Base-by-base conservation (phyloP, 2,329 filamentous ascomycete species). In the Capronia coronata region DNA sequence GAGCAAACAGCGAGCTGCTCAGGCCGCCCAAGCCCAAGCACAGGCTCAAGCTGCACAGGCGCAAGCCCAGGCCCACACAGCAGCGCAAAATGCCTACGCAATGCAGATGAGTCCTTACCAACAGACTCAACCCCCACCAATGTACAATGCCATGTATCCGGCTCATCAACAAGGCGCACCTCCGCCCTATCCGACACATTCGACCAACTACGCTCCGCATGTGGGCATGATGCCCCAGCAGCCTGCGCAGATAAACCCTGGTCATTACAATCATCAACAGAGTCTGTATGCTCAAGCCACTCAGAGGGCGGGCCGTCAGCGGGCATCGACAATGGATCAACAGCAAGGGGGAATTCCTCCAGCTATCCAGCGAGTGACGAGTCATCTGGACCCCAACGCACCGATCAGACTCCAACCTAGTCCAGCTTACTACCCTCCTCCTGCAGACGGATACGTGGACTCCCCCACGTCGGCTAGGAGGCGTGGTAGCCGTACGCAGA, bases 321-420 rank as follows among this genome's bases (percentile, higher is more conserved):
- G 93, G 54, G 90, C 93, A 34, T 93, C 90, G 38, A 98, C 93
- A 2, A 94, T 97, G 85, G 93, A 97, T 63, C 87, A 93, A 65
- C 87, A 94, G 62, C 86, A 90, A 63, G 90, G 86, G 56, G 91
- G 91, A 1, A 95, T 98, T 51, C 93, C 93, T 3, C 84, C 87
- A 11, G 84, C 90, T 2, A 87, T 98, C 51, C 93, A 98, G 68
- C 79, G 93, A 60, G 93, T 98, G 18, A 93, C 93, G 35, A 95
- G 89, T 65, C 91, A 97, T 68, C 78, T 98, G 38, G 93, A 98
- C 64, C 93, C 93, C 1, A 97, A 82, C 61, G 87, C 90, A 52
- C 93, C 93, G 0, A 97, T 98, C 62, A 81, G 93, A 43, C 71
- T 97, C 49, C 93, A 98, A 65, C 93, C 93, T 2, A 96, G 89